phyloP scores from a whole-genome alignment of 2,329 filamentous ascomycete species.

The Fusarium dlaminii region DNA sequence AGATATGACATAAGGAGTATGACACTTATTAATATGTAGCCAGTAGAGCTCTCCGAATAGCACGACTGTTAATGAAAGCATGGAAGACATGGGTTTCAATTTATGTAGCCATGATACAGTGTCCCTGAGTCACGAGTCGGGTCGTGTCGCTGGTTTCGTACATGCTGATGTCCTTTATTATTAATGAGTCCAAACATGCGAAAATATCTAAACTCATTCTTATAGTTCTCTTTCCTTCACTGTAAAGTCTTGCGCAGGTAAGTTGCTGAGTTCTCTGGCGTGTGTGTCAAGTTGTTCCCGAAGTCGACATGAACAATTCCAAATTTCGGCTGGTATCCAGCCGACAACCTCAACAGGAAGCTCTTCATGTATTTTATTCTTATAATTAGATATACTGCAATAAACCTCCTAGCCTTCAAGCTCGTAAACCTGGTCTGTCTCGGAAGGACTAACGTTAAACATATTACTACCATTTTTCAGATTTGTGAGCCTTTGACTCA shows the following conservation, averaged over 20 bases:
- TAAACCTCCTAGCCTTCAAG: no score
- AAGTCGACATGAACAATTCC: slow-evolving; percentile 52
- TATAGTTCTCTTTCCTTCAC: neutral
- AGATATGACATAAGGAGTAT: fast-evolving
- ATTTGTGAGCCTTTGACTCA: no score
- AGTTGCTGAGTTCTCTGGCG: slow-evolving; percentile 49
- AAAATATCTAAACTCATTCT: neutral
- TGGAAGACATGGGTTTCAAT: neutral
- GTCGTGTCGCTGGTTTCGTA: neutral
- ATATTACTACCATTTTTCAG: no score
- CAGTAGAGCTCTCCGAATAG: neutral
- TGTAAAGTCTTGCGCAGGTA: neutral
- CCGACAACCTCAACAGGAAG: no score
- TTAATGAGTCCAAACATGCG: neutral
- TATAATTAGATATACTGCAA: no score
- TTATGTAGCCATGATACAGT: neutral
- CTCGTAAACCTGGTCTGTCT: no score
- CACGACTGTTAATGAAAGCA: neutral
- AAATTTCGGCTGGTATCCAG: slow-evolving; percentile 51
- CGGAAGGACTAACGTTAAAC: no score
- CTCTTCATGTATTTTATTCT: no score
- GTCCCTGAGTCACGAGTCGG: neutral
- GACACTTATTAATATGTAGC: neutral
- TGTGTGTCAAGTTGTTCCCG: slow-evolving; percentile 47
- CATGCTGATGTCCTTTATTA: neutral